Base-by-base conservation (phyloP, 78 protist genomes). In the Protostelium mycophagum region DNA sequence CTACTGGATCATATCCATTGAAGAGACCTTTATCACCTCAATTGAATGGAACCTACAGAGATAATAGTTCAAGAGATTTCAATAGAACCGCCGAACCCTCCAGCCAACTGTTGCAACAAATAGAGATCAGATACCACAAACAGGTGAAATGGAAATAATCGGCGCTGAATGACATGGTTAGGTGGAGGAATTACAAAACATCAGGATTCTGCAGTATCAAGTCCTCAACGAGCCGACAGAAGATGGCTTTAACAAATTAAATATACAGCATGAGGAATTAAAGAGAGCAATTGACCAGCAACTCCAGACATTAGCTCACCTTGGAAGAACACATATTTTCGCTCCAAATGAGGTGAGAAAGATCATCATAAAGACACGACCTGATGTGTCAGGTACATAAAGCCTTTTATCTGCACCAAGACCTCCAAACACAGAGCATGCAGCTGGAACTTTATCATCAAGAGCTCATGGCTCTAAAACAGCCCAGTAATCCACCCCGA, bases 391-490 rank as follows among this genome's bases (percentile, higher is more conserved):
- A 51, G 73, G 73, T 51, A 16, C 5, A 51, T 16, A 51, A 51
- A 51, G 73, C 73, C 73, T 51, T 51, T 16, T 51, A 51, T 16
- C 31, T 92, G 1, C 94, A 92, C 37, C 73, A 51, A 51, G 94
- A 92, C 39, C 37, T 92, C 23, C 89, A 91, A 35, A 92, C 89
- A 36, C 94, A 92, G 84, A 38, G 86, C 16, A 92, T 92, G 36
- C 94, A 92, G 36, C 86, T 92, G 86, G 94, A 92, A 38, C 37
- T 92, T 35, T 92, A 92, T 86, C 94, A 92, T 29, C 92, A 92
- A 9, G 94, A 92, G 36, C n/a, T 92, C 34, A 91, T 89, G 63
- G 39, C 89, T 5, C 36, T 92, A 29, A 91, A 89, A 29, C 87
- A 89, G 63, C 94, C 94, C 39, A 90, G 87, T 38, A 88, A 38